Conservation (phyloP, 2,329 filamentous ascomycete genomes). For the Colletotrichum musae region DNA sequence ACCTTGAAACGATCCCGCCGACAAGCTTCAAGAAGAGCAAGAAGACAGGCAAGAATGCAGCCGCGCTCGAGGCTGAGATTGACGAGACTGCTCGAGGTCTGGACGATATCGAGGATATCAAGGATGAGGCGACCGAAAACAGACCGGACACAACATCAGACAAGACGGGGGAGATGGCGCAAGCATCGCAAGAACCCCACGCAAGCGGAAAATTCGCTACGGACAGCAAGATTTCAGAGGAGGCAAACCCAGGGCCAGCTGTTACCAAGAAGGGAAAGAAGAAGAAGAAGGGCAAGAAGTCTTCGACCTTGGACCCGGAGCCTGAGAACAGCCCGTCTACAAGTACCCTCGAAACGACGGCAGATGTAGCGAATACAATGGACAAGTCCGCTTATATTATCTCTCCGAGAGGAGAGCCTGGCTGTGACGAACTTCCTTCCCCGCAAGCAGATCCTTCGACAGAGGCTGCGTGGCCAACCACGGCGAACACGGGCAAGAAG, state of each 20-base stretch:
- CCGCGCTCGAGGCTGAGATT: slow-evolving; percentile 7
- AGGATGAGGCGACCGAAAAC: slow-evolving; percentile 28
- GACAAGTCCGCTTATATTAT: slow-evolving; percentile 40
- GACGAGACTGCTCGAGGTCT: slow-evolving; percentile 8
- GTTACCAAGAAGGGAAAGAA: slow-evolving; percentile 52
- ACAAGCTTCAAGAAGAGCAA: slow-evolving; percentile 48
- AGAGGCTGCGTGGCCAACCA: slow-evolving; percentile 24
- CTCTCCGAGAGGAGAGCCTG: slow-evolving; percentile 38
- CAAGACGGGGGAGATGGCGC: slow-evolving; percentile 34
- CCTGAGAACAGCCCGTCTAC: slow-evolving; percentile 37
- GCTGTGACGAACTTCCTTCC: slow-evolving; percentile 33
- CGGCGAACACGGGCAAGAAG: slow-evolving; percentile 28
- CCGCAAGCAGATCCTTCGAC: slow-evolving; percentile 31
- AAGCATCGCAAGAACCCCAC: slow-evolving; percentile 30
- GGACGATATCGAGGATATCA: slow-evolving; percentile 22
- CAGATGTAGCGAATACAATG: slow-evolving; percentile 42
- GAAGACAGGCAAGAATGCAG: slow-evolving; percentile 43
- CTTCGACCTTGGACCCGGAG: slow-evolving; percentile 40
- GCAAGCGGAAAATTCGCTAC: slow-evolving; percentile 35
- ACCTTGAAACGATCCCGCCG: slow-evolving; percentile 17
- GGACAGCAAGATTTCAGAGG: slow-evolving; percentile 37
- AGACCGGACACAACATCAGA: slow-evolving; percentile 21
- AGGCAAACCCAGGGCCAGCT: slow-evolving; percentile 45
- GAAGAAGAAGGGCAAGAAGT: slow-evolving; percentile 54
- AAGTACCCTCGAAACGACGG: slow-evolving; percentile 36